Evolutionary conservation across 2,329 filamentous ascomycete species (phyloP), one percentile per base, ranked within the genome.

Genomic region (Ciborinia camelliae): DNA sequence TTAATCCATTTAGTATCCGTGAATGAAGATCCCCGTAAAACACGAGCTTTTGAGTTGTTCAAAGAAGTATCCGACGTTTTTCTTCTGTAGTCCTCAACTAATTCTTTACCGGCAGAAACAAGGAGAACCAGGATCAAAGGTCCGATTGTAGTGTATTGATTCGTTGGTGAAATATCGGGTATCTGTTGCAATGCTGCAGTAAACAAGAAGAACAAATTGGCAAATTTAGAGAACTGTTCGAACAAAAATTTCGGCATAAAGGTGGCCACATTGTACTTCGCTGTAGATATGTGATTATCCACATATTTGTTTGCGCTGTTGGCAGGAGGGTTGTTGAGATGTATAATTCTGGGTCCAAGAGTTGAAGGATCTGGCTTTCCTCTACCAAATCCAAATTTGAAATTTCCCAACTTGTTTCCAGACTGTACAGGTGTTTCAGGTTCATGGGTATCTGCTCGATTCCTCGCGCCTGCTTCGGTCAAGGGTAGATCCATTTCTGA

Each of bases 181-280:
- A 99, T 97, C 77, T 99, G 95, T 80, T 99, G 95, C 53, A 99
- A 81, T 48, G 86, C 88, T 20, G 95, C 93, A 45, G 95, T 99
- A 78, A 99, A 98, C 76, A 99, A 85, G 90, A 99, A 99, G 82
- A 99, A 99, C 74, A 99, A 79, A 79, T 99, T 99, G 81, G 95
- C 95, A 78, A 97, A 97, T 81, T 97, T 99, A 67, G 93, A 97
- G 79, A 99, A 99, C 76, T 99, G 95, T 77, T 99, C 95, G 77
- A 94, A 92, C 64, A 99, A 82, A 79, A 99, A 99, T 78, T 99
- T 99, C 59, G 95, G 95, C 23, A 98, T 76, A 77, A 99, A 99
- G 26, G 92, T 97, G 63, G 91, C 83, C 74, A 92, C 73, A 77
- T 98, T 99, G 85, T 99, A 99, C 79, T 99, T 99, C 68, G 95